Percentiles rank a stretch among this genome's conserved stretches.
Conservation (phyloP, 768 basidiomycete genomes). For the Collybiopsis confluens region DNA sequence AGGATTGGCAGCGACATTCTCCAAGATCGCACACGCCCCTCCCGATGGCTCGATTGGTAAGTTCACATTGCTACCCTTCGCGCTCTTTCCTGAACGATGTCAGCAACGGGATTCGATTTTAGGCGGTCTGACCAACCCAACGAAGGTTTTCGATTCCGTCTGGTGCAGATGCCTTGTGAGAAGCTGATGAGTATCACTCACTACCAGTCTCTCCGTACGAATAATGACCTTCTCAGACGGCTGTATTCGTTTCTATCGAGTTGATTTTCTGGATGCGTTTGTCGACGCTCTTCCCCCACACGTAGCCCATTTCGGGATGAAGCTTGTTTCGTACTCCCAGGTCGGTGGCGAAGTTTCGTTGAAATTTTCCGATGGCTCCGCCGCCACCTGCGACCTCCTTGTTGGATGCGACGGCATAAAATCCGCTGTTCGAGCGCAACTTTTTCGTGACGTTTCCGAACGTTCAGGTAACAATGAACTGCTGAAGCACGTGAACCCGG, state of each 20-base stretch:
- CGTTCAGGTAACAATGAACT: constrained; percentile 21
- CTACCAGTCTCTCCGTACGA: not conserved
- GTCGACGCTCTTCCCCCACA: constrained; percentile 28
- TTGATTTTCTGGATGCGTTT: constrained; percentile 41
- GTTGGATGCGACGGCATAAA: constrained; percentile 46
- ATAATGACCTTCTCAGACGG: constrained; percentile 21
- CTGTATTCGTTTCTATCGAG: constrained; percentile 44
- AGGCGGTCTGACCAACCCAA: constrained; percentile 35
- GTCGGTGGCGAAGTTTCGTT: constrained; percentile 15
- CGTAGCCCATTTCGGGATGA: constrained; percentile 35
- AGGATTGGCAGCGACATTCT: constrained; percentile 24
- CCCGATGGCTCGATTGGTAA: constrained; percentile 27
- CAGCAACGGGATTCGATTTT: constrained; percentile 43
- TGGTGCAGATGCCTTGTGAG: constrained; percentile 38
- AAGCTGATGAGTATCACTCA: not conserved
- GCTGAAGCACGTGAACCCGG: constrained; percentile 32
- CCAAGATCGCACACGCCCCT: constrained; percentile 28
- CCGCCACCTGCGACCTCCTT: constrained; percentile 33
- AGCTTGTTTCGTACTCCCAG: constrained; percentile 23
- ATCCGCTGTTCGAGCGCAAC: constrained; percentile 27
- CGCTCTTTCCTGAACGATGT: not conserved
- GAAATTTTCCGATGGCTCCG: constrained; percentile 29
- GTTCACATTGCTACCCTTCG: constrained; percentile 1
- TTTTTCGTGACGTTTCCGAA: constrained; percentile 22
- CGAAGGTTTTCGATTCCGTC: constrained; percentile 36